These are phyloP conservation scores for Macrotyloma uniflorum DNA, from an alignment of 306 rosid species.

Conservation along the genomic window DNA sequence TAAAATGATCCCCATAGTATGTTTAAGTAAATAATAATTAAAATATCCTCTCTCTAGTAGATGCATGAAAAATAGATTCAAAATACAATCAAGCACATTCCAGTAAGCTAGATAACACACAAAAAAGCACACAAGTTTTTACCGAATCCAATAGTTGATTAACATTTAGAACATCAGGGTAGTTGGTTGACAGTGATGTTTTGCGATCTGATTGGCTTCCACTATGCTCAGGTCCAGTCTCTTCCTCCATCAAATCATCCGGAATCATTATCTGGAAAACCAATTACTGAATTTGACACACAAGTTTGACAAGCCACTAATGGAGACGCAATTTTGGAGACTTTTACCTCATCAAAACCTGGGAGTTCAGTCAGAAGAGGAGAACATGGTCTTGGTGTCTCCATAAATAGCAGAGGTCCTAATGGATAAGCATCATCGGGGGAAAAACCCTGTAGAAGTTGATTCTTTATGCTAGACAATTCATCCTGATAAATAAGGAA, in stretches of 20 bases:
- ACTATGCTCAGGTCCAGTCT: conserved; percentile 69
- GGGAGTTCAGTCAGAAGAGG: conserved; percentile 74
- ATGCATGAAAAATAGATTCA: conserved; percentile 35
- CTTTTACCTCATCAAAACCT: conserved; percentile 72
- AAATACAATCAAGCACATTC: conserved; percentile 28
- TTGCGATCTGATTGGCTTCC: conserved; percentile 84
- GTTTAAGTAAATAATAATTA: conserved; percentile 29
- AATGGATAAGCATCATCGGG: conserved; percentile 88
- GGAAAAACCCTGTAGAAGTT: conserved; percentile 77
- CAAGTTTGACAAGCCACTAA: conserved; percentile 32
- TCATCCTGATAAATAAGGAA: conserved; percentile 60
- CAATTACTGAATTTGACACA: conserved; percentile 18
- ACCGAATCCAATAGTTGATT: conserved; percentile 97
- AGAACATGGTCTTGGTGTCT: conserved; percentile 83
- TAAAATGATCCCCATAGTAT: conserved; percentile 31
- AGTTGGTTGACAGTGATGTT: conserved; percentile 68
- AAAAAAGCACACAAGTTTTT: conserved; percentile 43
- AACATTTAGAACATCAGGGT: conserved; percentile 69
- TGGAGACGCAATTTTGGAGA: conserved; percentile 32
- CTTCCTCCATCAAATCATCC: conserved; percentile 68
- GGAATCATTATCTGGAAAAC: conserved; percentile 62
- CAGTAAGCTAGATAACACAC: conserved; percentile 5
- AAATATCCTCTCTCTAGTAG: conserved; percentile 19
- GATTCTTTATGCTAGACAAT: conserved; percentile 67
- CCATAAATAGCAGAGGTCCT: conserved; percentile 94